phyloP scores from a whole-genome alignment of 192 early-diverging fungal species.

The Coemansia sp. region DNA sequence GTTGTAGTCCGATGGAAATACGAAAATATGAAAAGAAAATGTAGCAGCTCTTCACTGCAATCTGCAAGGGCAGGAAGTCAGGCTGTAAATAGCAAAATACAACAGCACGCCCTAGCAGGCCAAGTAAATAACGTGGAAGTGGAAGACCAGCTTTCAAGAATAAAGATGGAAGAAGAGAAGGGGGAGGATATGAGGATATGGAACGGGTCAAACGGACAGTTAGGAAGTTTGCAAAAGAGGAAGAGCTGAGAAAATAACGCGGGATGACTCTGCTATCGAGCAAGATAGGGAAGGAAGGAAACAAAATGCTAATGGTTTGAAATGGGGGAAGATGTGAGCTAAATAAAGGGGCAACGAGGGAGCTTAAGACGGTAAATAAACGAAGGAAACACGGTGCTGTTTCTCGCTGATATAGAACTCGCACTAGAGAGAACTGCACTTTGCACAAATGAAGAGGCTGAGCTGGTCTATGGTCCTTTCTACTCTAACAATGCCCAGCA shows the following conservation, averaged over 20 bases:
- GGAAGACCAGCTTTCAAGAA: constrained; percentile 4
- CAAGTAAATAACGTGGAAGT: neutral
- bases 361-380: neutral
- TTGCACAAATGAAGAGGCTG: constrained; percentile 1
- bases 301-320: constrained; percentile 34
- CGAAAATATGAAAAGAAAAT: neutral
- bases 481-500: constrained; percentile 4
- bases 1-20: neutral
- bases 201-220: neutral
- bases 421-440: neutral
- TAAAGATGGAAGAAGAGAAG: neutral
- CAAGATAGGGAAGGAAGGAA: constrained; percentile 1
- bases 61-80: neutral
- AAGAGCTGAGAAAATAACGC: neutral
- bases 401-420: neutral
- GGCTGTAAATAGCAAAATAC: neutral
- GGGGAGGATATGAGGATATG: neutral
- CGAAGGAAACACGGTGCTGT: constrained; percentile 6
- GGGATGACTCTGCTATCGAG: constrained; percentile 3
- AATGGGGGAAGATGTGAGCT: constrained; percentile 9
- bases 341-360: constrained; percentile 10
- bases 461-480: constrained; percentile 5
- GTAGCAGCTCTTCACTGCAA: constrained; percentile 1
- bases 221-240: neutral
- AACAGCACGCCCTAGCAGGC: constrained; percentile 4